phyloP scores from a whole-genome alignment of 2,329 filamentous ascomycete genomes.

The Domatiomyces globalis region DNA sequence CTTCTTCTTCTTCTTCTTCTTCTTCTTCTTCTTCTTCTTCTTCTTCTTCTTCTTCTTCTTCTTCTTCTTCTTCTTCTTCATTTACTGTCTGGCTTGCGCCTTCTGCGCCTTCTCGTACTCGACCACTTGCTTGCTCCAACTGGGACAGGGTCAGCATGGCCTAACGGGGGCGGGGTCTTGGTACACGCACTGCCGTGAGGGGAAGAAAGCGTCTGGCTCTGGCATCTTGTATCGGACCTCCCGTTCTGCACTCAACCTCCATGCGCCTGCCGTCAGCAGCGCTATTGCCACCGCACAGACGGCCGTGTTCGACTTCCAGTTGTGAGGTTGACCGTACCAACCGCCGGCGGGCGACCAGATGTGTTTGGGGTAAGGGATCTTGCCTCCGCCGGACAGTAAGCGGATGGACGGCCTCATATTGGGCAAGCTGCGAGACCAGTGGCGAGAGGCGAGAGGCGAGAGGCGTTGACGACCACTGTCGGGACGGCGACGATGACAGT shows the following conservation, averaged over 20 bases:
- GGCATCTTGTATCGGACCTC: constrained; percentile 64
- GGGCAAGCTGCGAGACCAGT: background rate
- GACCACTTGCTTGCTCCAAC: constrained; percentile 58
- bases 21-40: no score
- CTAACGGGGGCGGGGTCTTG: constrained; percentile 4
- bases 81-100: constrained; percentile 9
- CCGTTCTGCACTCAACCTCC: constrained; percentile 58
- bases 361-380: constrained; percentile 69
- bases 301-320: constrained; percentile 89
- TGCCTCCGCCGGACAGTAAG: constrained; percentile 50
- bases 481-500: no score
- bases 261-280: constrained; percentile 54
- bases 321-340: constrained; percentile 88
- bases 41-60: no score
- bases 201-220: constrained; percentile 62
- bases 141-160: constrained; percentile 23
- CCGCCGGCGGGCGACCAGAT: constrained; percentile 97
- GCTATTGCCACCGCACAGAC: constrained; percentile 55
- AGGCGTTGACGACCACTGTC: background rate
- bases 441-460: background rate
- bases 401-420: background rate
- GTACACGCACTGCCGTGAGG: constrained; percentile 61
- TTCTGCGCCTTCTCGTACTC: constrained; percentile 49
- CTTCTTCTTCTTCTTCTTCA: no score
- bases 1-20: no score